Base-by-base conservation (phyloP, 176 grass and related monocot genomes). In the Rhynchospora pubera region DNA sequence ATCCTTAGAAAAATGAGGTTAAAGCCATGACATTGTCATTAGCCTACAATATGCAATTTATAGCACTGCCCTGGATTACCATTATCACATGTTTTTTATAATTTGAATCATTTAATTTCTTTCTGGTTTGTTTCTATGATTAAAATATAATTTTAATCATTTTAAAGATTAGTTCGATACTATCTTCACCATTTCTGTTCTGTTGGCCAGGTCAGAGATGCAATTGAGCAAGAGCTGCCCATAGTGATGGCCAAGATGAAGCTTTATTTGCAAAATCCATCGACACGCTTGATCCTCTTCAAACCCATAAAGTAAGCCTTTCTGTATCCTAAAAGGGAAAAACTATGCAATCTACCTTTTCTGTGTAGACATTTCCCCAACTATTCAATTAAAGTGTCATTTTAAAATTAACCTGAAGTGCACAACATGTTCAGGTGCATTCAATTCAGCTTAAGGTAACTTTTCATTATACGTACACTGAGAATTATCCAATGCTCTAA, bases 221-320 rank as follows among this genome's bases (percentile, higher is more conserved):
- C 97, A 52, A 88, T 91, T 80, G 84, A 86, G 77, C 61, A 99
- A 91, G 97, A 93, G 44, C 62, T 99, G 83, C 97, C 97, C 15
- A 89, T 90, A 81, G 86, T 91, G 71, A 90, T 93, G 91, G 50
- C 60, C 63, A 91, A 90, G 85, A 90, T 99, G 97, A 99, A 86
- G 83, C 73, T 99, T 75, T 99, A 99, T 91, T 88, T 99, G 82
- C 92, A 96, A 90, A 99, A 99, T 79, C 93, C 84, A 28, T 96
- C 97, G 48, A 99, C 93, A 19, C 86, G 97, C 48, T 84, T 96
- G 89, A 99, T 99, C 83, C 87, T 96, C 72, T 99, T 99, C 85
- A 99, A 99, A 89, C 91, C 97, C 15, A 99, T 99, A 79, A 96
- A 91, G 95, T 98, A 85, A 94, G 85, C 34, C 79, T 70, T 67